A percentile compares a stretch with the other conserved stretches of the same genome.
These are phyloP conservation scores for Trichoderma polysporum DNA, from an alignment of 2,329 filamentous ascomycete genomes.

Conservation along the genomic window DNA sequence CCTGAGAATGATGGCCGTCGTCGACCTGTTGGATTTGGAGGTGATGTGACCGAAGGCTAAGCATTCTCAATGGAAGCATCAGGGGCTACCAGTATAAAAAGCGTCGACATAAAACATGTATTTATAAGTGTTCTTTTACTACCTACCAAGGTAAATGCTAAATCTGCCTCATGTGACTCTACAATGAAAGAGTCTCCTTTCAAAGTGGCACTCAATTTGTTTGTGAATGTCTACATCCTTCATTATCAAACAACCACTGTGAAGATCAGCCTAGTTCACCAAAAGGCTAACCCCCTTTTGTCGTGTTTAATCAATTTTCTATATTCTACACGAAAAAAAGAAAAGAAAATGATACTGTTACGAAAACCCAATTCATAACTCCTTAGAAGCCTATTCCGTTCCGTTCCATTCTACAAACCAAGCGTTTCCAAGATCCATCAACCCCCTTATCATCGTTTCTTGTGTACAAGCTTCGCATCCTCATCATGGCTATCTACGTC, in stretches of 20 bases:
- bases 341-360: neutral
- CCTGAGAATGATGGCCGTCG: conserved; percentile 74
- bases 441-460: conserved; percentile 37
- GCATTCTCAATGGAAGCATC: too few relatives aligned
- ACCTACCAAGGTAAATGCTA: neutral
- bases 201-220: neutral
- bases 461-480: conserved; percentile 49
- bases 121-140: neutral
- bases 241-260: neutral
- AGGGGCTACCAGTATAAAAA: neutral
- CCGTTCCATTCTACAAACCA: conserved; percentile 4
- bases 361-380: conserved; percentile 19
- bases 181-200: neutral
- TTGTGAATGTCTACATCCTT: too few relatives aligned
- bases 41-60: conserved; percentile 49
- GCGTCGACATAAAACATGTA: neutral
- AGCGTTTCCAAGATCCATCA: conserved; percentile 1
- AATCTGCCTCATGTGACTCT: neutral
- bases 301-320: neutral
- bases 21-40: conserved; percentile 88
- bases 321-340: conserved; percentile 10
- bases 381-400: neutral
- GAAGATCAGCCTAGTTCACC: neutral
- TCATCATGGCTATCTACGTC: conserved; percentile 31
- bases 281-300: neutral